Evolutionary conservation across 306 rosid species (phyloP), one percentile per base, ranked within the genome.

Genomic region (Quercus gilva): DNA sequence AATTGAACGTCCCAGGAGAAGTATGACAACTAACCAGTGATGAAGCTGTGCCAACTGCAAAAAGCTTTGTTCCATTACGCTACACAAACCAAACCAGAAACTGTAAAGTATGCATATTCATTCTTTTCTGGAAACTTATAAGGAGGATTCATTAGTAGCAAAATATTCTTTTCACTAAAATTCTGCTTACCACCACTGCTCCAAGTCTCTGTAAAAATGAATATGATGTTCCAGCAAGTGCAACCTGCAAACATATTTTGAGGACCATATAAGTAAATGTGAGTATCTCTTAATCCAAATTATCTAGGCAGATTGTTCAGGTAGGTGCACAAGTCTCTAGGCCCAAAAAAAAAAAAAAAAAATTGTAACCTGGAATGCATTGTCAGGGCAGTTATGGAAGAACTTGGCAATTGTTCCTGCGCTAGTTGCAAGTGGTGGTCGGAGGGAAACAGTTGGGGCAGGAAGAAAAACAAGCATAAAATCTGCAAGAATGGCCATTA

Each of bases 401-500:
- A 93, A 88, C 87, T 90, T 95, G 45, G 96, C 81, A 80, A 95
- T 70, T 31, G 84, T 77, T 60, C 99, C 98, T 5, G 98, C 96
- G 59, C 72, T 86, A 77, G 83, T 69, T 53, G 86, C 89, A 31
- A 93, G 92, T 35, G 99, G 91, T 3, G 92, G 79, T 73, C 90
- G 83, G 76, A 95, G 97, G 15, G 98, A 82, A 31, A 95, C 92
- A 25, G 99, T 92, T 28, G 99, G 98, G 17, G 99, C 99, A 70
- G 88, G 93, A 69, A 92, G 94, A 87, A 87, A 95, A 77, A 92
- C 97, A 81, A 94, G 87, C 99, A 92, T 94, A 90, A 94, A 94
- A 90, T 94, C 99, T 76, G 97, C 99, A 76, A 90, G 69, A 76
- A 94, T 80, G 81, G 99, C 99, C 99, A 94, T 94, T 80, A 86